Percentiles rank a stretch among this genome's conserved stretches.
Conservation (phyloP, 805 yeast genomes). For the Teunomyces cretensis region DNA sequence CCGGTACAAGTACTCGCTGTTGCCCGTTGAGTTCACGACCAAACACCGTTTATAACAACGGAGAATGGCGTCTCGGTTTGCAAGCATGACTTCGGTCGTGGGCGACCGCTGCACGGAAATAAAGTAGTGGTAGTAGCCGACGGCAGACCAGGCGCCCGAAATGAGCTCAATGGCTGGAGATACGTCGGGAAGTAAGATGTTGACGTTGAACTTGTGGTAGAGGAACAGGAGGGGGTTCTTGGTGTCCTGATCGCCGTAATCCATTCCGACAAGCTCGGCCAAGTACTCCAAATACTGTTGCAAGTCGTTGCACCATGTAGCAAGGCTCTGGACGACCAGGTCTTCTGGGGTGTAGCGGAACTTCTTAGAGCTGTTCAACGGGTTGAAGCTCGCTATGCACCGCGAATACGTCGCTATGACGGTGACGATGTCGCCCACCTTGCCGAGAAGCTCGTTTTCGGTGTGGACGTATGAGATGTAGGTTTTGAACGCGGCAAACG, state of each 20-base stretch:
- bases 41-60: conserved; percentile 34
- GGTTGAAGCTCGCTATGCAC: conserved; percentile 37
- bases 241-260: conserved; percentile 23
- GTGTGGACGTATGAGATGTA: conserved; percentile 32
- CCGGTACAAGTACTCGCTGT: conserved; percentile 32
- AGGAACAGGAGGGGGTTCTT: conserved; percentile 30
- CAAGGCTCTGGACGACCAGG: conserved; percentile 19
- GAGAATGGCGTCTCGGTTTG: conserved; percentile 16
- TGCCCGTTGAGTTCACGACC: conserved; percentile 37
- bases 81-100: conserved; percentile 15
- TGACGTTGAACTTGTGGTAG: conserved; percentile 33
- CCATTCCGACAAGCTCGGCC: conserved; percentile 22
- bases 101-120: conserved; percentile 26
- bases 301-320: conserved; percentile 18
- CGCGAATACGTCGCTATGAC: conserved; percentile 33
- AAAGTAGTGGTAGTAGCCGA: conserved; percentile 33
- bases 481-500: conserved; percentile 42
- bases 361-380: conserved; percentile 20
- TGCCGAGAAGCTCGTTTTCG: conserved; percentile 32
- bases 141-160: conserved; percentile 37
- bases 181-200: conserved; percentile 25
- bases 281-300: conserved; percentile 23
- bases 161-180: conserved; percentile 27
- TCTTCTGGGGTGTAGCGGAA: conserved; percentile 27
- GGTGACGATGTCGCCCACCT: conserved; percentile 30